Conservation (phyloP, 768 basidiomycete species). For the Russula griseocarnosa region DNA sequence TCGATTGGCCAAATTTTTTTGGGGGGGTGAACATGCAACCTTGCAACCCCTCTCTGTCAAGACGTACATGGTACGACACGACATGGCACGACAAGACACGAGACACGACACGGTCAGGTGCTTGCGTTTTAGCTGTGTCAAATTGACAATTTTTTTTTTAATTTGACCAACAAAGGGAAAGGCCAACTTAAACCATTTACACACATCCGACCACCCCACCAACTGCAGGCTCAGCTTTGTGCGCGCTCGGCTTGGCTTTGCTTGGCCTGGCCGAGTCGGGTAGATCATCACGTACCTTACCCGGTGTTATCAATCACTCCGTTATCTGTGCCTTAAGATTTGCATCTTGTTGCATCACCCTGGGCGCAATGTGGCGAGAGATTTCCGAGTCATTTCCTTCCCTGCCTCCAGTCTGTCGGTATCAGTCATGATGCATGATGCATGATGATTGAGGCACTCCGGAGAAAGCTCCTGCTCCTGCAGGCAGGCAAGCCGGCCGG, state of each 20-base stretch:
- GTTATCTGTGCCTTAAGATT: slow-evolving; percentile 1
- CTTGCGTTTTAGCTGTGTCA: no score
- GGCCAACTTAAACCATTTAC: background rate
- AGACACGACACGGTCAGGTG: no score
- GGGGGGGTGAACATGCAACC: no score
- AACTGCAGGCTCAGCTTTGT: background rate
- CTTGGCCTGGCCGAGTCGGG: no score
- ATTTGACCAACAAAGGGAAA: background rate
- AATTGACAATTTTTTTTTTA: background rate
- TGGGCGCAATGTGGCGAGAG: background rate
- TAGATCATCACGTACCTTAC: background rate
- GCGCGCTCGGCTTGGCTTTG: no score
- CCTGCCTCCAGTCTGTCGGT: background rate
- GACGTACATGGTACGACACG: no score
- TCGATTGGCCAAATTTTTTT: no score
- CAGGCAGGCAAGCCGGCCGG: background rate
- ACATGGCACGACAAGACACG: no score
- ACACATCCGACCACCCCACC: background rate
- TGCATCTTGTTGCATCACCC: background rate
- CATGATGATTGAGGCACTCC: background rate
- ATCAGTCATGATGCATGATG: background rate
- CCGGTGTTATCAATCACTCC: background rate
- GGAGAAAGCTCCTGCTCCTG: background rate
- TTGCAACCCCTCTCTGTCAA: no score
- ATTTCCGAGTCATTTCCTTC: background rate